These are phyloP conservation scores for Syzygium grande DNA, from an alignment of 345 rosid species.

Conservation along the genomic window DNA sequence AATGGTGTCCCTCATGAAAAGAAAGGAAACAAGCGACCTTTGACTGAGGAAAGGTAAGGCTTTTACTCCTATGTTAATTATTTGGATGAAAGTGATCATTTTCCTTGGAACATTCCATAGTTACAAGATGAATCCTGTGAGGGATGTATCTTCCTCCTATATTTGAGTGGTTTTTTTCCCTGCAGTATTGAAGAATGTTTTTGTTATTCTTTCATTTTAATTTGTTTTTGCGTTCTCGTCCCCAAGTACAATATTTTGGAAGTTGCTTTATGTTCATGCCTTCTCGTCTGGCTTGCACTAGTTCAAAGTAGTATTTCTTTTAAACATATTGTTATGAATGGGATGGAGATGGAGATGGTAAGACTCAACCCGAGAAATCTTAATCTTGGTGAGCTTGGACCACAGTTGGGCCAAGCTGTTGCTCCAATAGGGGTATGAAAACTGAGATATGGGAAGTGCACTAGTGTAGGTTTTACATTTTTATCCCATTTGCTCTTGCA, in stretches of 20 bases:
- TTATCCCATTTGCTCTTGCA: not conserved
- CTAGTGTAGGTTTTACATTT: not conserved
- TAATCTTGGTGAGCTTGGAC: not conserved
- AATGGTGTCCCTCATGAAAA: conserved; percentile 81
- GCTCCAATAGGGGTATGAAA: not conserved
- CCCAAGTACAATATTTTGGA: not conserved
- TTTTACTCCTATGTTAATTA: not conserved
- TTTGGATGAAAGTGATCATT: not conserved
- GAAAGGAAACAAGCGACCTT: conserved; percentile 77
- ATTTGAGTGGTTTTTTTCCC: not conserved
- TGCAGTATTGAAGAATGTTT: not conserved
- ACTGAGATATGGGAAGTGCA: not conserved
- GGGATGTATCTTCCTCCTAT: not conserved
- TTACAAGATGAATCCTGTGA: not conserved
- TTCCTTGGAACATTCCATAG: not conserved
- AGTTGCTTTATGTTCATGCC: not conserved
- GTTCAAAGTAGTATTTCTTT: not conserved
- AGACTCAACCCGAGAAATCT: not conserved
- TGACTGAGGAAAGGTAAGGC: conserved; percentile 59
- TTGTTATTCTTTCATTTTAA: not conserved
- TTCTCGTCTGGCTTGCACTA: not conserved
- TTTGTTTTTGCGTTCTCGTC: not conserved
- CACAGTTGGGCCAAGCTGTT: not conserved
- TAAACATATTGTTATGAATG: not conserved
- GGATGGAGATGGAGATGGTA: not conserved